These are phyloP conservation scores for Cyberlindnera mrakii DNA, from an alignment of 805 yeast species.

Conservation along the genomic window DNA sequence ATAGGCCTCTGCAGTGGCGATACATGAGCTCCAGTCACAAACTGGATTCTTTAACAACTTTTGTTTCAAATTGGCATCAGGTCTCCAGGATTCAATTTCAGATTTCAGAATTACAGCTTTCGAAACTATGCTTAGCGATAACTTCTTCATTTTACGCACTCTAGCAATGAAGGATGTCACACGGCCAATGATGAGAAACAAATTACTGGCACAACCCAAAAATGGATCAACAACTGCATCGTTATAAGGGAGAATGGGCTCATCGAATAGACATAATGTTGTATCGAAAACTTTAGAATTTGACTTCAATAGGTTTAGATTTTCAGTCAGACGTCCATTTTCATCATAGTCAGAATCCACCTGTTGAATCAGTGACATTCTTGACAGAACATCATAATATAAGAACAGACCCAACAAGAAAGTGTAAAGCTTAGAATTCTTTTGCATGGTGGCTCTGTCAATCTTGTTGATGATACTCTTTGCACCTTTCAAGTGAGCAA, in stretches of 20 bases:
- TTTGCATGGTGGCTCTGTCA: conserved; percentile 6
- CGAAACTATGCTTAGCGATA: conserved; percentile 43
- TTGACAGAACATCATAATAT: conserved; percentile 60
- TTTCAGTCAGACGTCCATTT: conserved; percentile 8
- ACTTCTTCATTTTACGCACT: conserved; percentile 35
- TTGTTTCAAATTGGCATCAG: conserved; percentile 28
- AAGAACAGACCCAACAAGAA: conserved; percentile 45
- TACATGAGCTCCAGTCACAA: conserved; percentile 53
- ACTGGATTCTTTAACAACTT: conserved; percentile 37
- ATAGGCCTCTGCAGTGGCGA: conserved; percentile 69
- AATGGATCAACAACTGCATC: conserved; percentile 47
- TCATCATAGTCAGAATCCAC: conserved; percentile 28
- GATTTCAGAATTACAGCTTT: conserved; percentile 48
- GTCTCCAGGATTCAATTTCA: conserved; percentile 52
- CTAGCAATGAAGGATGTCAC: conserved; percentile 51
- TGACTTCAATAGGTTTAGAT: conserved; percentile 6
- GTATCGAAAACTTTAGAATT: neutral
- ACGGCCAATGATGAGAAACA: conserved; percentile 59
- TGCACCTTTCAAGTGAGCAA: conserved; percentile 65
- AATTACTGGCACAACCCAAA: conserved; percentile 59
- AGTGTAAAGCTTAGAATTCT: conserved; percentile 14
- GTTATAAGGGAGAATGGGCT: conserved; percentile 2
- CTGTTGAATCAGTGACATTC: conserved; percentile 49
- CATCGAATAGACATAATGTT: conserved; percentile 2
- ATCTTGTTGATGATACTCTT: conserved; percentile 49